Percentiles rank a stretch among this genome's conserved stretches.
Evolutionary conservation across 345 rosid genomes (phyloP).

Genomic region (Streptanthus diversifolius): DNA sequence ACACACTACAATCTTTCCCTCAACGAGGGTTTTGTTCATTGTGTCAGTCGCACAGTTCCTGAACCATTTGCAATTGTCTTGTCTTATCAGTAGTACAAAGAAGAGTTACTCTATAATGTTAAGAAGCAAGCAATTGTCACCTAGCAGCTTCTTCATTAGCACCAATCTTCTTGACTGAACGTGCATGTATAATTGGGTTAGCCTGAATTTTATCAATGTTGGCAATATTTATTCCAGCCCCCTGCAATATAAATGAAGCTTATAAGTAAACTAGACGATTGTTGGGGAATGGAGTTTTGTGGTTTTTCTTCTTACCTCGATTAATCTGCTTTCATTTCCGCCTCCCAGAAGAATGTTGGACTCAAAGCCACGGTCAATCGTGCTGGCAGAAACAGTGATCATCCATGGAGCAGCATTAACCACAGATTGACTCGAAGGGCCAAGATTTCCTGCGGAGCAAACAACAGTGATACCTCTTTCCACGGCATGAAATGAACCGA

Average conservation of each 20-base stretch:
- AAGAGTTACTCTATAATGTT: neutral
- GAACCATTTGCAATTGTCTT: neutral
- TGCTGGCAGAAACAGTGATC: constrained; percentile 52
- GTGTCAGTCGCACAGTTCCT: constrained; percentile 51
- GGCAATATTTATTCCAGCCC: constrained; percentile 64
- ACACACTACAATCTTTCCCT: constrained; percentile 67
- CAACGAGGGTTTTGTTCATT: constrained; percentile 38
- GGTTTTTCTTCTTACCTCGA: neutral
- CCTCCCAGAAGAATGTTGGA: constrained; percentile 42
- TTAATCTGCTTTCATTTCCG: neutral
- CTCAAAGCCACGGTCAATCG: constrained; percentile 49
- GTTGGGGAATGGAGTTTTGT: neutral
- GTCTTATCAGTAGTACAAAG: neutral
- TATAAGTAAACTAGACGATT: neutral
- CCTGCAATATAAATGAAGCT: constrained; percentile 39
- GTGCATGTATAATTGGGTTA: constrained; percentile 48
- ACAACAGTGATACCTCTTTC: constrained; percentile 36
- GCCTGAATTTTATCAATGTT: constrained; percentile 39
- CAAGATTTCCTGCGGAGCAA: constrained; percentile 43
- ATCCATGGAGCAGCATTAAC: constrained; percentile 57
- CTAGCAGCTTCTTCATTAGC: constrained; percentile 45
- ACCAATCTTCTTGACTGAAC: constrained; percentile 44
- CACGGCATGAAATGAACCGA: constrained; percentile 38
- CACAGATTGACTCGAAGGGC: constrained; percentile 43
- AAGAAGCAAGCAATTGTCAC: constrained; percentile 25